Base-by-base conservation (phyloP, 2,329 filamentous ascomycete species). In the Blastomyces emzantsi region DNA sequence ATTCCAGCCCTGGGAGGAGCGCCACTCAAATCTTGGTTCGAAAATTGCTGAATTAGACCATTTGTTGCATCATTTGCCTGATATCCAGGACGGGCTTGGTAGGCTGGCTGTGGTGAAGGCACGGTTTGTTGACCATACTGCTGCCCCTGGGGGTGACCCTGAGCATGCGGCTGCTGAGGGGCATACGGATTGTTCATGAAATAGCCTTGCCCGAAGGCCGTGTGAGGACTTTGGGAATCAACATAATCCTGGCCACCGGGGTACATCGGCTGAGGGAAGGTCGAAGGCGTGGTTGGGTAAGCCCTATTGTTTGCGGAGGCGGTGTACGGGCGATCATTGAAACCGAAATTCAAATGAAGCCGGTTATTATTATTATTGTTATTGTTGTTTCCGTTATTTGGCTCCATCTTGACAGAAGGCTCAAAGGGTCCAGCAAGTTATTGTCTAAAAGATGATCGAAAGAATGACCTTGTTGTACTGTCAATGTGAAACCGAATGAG, bases 41-140 rank as follows among this genome's bases (percentile, higher is more conserved):
- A 95, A 77, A 97, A 96, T 76, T 99, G 94, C 75, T 97, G 91
- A 65, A 92, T 92, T 56, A 97, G 84, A 39, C 92, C 92, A 71
- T 91, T 94, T 70, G 93, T 95, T 69, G 88, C 89, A 73, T 97
- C 92, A 72, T 90, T 91, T 73, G 80, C 84, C 79, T 75, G 76
- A 69, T 82, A 82, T 71, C 63, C 60, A 57, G 76, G 77, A 67
- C 79, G 79, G 63, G 76, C 76, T 67, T 79, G 81, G 71, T 85
- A 85, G 65, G 81, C 77, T 62, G 79, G 75, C 67, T 85, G 82
- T 59, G 81, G 81, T 57, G 83, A 80, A 69, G 83, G 83, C 68
- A 85, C 79, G 71, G 80, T 80, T 67, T 75, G 73, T 65, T 78
- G 78, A 67, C 80, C 79, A 70, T 85, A 82, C 65, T 82, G 80